These are phyloP conservation scores for Fusarium sp. DNA, from an alignment of 2,329 filamentous ascomycete species.

Conservation along the genomic window DNA sequence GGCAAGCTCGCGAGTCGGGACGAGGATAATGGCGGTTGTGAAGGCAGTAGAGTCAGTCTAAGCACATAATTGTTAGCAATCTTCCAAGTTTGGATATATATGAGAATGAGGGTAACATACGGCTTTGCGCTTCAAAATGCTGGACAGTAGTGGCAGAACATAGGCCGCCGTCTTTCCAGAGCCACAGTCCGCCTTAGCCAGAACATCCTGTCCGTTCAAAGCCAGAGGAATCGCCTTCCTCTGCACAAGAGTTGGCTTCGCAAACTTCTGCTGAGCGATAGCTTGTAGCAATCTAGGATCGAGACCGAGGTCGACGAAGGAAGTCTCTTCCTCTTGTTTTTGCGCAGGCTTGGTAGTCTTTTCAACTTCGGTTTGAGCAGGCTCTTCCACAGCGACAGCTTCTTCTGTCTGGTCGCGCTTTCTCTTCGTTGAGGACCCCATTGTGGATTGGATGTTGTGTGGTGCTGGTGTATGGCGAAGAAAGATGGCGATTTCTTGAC, in stretches of 20 bases:
- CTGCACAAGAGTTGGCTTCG: constrained; percentile 90
- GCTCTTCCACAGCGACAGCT: constrained; percentile 51
- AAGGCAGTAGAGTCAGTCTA: constrained; percentile 64
- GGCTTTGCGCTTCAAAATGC: constrained; percentile 82
- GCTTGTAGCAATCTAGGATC: constrained; percentile 89
- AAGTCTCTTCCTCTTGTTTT: constrained; percentile 54
- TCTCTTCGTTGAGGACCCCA: constrained; percentile 61
- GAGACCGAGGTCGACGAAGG: constrained; percentile 82
- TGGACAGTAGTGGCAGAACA: constrained; percentile 87
- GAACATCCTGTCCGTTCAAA: constrained; percentile 86
- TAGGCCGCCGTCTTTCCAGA: constrained; percentile 99
- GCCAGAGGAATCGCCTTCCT: constrained; percentile 88
- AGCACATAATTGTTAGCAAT: constrained; percentile 14
- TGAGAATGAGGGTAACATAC: constrained; percentile 53
- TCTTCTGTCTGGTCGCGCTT: constrained; percentile 70
- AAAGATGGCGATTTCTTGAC: constrained; percentile 41
- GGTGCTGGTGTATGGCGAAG: constrained; percentile 23
- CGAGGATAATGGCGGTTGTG: constrained; percentile 86
- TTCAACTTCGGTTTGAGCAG: constrained; percentile 47
- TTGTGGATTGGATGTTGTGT: constrained; percentile 54
- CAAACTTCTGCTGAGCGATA: constrained; percentile 85
- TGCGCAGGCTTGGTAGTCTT: constrained; percentile 44
- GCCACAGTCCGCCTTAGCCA: constrained; percentile 93
- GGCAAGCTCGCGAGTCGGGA: constrained; percentile 93
- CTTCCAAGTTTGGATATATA: neutral